Base-by-base conservation (phyloP, 106 monocot species). In the Vanilla planifolia region DNA sequence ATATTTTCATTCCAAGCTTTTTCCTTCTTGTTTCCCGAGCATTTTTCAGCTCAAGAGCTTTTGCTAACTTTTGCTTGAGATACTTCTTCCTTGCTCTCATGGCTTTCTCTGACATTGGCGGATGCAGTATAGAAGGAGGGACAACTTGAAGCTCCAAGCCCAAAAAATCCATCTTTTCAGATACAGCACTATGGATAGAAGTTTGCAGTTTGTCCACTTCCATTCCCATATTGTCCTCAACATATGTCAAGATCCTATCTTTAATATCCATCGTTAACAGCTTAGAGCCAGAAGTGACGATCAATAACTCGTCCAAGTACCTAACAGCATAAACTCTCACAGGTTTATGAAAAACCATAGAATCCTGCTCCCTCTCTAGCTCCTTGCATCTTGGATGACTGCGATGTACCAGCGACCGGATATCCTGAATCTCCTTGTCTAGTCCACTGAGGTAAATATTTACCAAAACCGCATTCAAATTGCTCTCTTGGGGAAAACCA, bases 101-200 rank as follows among this genome's bases (percentile, higher is more conserved):
- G 24, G 96, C 96, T 63, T 96, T 96, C 64, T 96, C 90, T 5
- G 90, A 82, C 77, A 91, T 74, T 17, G 81, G 87, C 1, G 90
- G 90, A 35, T 79, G 71, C 48, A 96, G 63, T 1, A 91, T 86
- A 3, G 84, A 84, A 52, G 90, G 96, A 13, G 78, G 52, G 14
- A 96, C 90, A 3, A 87, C 96, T 71, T 87, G 90, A 6, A 96
- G 61, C 66, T 87, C 96, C 77, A 84, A 78, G n/a, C 96, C 96
- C 62, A 96, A 71, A 47, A 96, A 96, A 63, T 45, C 65, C 43
- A 96, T 75, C 74, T 91, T 91, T 73, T 96, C 96, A 2, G 69
- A 76, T 8, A 84, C 91, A 3, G 96, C 96, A 46, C 91, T 91
- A 27, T 96, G 96, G 35, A 96, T 73, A 1, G 81, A 71, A 6